A percentile compares a stretch with the other conserved stretches of the same genome.
Evolutionary conservation across 768 basidiomycete genomes (phyloP).

Genomic region (Cubamyces lactineus): DNA sequence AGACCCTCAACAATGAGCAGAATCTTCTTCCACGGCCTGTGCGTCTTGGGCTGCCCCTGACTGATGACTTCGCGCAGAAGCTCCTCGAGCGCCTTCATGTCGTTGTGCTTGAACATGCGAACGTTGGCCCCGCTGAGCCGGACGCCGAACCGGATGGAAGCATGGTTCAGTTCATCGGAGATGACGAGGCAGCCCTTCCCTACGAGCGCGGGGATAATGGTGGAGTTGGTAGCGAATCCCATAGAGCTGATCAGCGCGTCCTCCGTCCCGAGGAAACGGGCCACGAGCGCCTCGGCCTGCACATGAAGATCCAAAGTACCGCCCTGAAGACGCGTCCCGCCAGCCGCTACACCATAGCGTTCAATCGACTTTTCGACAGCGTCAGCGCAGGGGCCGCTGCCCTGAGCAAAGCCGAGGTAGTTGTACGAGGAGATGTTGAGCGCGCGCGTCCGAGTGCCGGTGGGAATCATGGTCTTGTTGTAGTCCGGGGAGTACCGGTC

Average conservation of each 20-base stretch:
- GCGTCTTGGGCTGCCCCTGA: conserved; percentile 97
- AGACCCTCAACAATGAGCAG: conserved; percentile 92
- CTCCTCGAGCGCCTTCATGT: conserved; percentile 81
- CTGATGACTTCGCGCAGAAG: conserved; percentile 89
- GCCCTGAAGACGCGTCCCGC: conserved; percentile 79
- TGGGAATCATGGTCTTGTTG: conserved; percentile 75
- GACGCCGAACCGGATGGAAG: conserved; percentile 92
- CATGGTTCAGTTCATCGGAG: conserved; percentile 96
- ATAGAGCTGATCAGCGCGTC: conserved; percentile 90
- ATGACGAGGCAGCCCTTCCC: conserved; percentile 92
- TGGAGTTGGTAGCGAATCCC: conserved; percentile 97
- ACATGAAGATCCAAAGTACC: conserved; percentile 87
- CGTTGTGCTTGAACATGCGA: conserved; percentile 96
- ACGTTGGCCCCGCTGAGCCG: conserved; percentile 87
- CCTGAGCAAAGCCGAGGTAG: conserved; percentile 97
- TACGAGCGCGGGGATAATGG: conserved; percentile 89
- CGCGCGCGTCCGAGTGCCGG: conserved; percentile 81
- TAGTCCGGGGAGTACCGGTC: conserved; percentile 85
- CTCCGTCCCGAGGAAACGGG: conserved; percentile 88
- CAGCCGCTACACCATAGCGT: conserved; percentile 79
- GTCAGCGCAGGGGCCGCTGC: conserved; percentile 90
- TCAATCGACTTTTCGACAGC: conserved; percentile 84
- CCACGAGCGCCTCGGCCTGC: conserved; percentile 82
- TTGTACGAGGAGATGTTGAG: conserved; percentile 99
- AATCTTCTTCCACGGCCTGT: conserved; percentile 99